Evolutionary conservation across 768 basidiomycete genomes (phyloP).

Genomic region (Phlegmacium glaucopus): DNA sequence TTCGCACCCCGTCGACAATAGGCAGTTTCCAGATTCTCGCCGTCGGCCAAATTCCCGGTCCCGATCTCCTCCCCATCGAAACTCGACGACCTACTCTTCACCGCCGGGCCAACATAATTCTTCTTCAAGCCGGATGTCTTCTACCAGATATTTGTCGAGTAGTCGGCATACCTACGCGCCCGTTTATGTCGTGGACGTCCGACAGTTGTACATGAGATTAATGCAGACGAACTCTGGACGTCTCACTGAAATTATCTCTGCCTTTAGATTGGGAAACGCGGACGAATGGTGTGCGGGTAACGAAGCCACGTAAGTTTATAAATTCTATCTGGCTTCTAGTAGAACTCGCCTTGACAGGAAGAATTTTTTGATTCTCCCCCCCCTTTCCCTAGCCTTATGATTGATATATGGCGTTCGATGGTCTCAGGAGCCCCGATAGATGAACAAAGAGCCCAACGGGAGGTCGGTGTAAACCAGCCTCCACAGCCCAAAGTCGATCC

Average conservation of each 20-base stretch:
- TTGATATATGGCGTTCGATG: slow-evolving; percentile 47
- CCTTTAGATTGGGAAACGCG: slow-evolving; percentile 29
- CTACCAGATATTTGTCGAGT: not conserved
- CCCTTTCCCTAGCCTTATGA: slow-evolving; percentile 27
- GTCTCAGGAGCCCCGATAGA: slow-evolving; percentile 42
- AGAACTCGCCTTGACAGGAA: not conserved
- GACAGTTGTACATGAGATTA: slow-evolving; percentile 33
- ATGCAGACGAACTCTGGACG: slow-evolving; percentile 29
- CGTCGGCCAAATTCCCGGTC: not conserved
- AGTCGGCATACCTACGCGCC: slow-evolving; percentile 17
- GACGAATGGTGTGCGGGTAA: slow-evolving; percentile 46
- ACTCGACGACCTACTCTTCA: too few relatives aligned
- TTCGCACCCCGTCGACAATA: not conserved
- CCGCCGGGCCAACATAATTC: too few relatives aligned
- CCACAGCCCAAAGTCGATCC: not conserved
- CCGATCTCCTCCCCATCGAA: not conserved
- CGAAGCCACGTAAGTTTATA: slow-evolving; percentile 43
- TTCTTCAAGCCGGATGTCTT: not conserved
- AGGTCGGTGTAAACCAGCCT: not conserved
- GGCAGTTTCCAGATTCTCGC: not conserved
- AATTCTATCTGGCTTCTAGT: not conserved
- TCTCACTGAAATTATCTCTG: slow-evolving; percentile 29
- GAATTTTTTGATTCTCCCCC: not conserved
- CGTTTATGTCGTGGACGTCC: slow-evolving; percentile 39
- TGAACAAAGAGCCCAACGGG: slow-evolving; percentile 32